Evolutionary conservation across 441 rosid species (phyloP).

Genomic region (Pelargonium citronellum): DNA sequence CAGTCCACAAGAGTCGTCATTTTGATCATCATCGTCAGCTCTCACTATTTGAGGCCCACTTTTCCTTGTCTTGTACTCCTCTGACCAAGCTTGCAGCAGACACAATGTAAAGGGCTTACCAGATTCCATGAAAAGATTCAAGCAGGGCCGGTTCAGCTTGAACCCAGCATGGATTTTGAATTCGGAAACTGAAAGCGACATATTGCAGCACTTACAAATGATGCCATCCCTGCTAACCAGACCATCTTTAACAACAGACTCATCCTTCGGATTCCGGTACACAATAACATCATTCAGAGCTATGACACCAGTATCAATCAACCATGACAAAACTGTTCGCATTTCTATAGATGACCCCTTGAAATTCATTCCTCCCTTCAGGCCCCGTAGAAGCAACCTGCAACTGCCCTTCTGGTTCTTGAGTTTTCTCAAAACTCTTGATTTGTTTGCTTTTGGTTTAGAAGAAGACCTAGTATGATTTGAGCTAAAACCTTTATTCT

Average conservation of each 20-base stretch:
- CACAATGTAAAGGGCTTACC: constrained; percentile 69
- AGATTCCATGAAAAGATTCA: constrained; percentile 76
- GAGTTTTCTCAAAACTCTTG: constrained; percentile 40
- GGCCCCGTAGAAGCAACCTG: constrained; percentile 57
- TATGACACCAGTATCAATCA: constrained; percentile 55
- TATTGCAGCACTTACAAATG: constrained; percentile 67
- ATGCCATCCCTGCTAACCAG: constrained; percentile 63
- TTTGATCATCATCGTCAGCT: constrained; percentile 60
- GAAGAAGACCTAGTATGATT: constrained; percentile 34
- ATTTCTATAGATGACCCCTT: constrained; percentile 40
- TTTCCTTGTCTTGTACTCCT: constrained; percentile 71
- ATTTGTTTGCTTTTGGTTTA: constrained; percentile 40
- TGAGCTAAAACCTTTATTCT: constrained; percentile 41
- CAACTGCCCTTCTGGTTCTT: constrained; percentile 54
- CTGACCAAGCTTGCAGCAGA: constrained; percentile 87
- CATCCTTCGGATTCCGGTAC: constrained; percentile 56
- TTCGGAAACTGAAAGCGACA: constrained; percentile 55
- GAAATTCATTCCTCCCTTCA: constrained; percentile 38
- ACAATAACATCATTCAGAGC: constrained; percentile 63
- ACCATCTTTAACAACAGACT: constrained; percentile 67
- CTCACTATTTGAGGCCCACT: constrained; percentile 38
- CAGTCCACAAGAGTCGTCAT: constrained; percentile 91
- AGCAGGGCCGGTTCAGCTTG: constrained; percentile 60
- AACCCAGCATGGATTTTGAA: constrained; percentile 84
- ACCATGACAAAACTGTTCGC: constrained; percentile 76